Percentiles rank a stretch among this genome's conserved stretches.
These are phyloP conservation scores for Strobilomyces echinocephalus DNA, from an alignment of 768 basidiomycete species.

Conservation along the genomic window DNA sequence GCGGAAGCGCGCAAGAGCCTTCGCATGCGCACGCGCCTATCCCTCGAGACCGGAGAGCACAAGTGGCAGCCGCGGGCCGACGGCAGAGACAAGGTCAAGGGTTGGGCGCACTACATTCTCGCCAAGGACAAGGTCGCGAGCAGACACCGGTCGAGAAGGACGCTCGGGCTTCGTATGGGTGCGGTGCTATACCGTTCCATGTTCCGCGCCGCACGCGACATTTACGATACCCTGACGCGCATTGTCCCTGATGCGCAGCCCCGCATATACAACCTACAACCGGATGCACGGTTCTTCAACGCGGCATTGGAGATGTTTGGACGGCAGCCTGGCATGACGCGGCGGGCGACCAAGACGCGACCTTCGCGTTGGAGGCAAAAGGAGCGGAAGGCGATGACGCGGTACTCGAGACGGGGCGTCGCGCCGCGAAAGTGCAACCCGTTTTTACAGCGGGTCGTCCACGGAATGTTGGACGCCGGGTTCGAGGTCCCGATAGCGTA, in stretches of 20 bases:
- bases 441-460: conserved; percentile 34
- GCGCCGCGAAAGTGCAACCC: conserved; percentile 28
- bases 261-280: conserved; percentile 35
- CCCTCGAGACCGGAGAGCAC: conserved; percentile 3
- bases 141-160: conserved; percentile 24
- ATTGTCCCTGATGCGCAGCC: conserved; percentile 23
- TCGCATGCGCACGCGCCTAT: conserved; percentile 10
- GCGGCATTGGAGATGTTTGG: conserved; percentile 47
- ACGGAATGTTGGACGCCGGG: conserved; percentile 38
- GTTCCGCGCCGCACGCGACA: conserved; percentile 29
- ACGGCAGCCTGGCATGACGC: conserved; percentile 18
- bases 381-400: conserved; percentile 23
- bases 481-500: conserved; percentile 38
- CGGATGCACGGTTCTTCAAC: conserved; percentile 69
- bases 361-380: conserved; percentile 30
- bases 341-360: conserved; percentile 10
- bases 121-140: conserved; percentile 17
- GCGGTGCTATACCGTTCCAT: conserved; percentile 35
- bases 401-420: conserved; percentile 27
- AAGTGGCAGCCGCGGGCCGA: conserved; percentile 16
- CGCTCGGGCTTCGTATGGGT: conserved; percentile 28
- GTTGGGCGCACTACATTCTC: conserved; percentile 35
- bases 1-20: conserved; percentile 36
- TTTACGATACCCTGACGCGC: conserved; percentile 22
- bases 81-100: conserved; percentile 24